A percentile compares a stretch with the other conserved stretches of the same genome.
phyloP scores from a whole-genome alignment of 1,284 basidiomycete species.

The Irpex sp. region DNA sequence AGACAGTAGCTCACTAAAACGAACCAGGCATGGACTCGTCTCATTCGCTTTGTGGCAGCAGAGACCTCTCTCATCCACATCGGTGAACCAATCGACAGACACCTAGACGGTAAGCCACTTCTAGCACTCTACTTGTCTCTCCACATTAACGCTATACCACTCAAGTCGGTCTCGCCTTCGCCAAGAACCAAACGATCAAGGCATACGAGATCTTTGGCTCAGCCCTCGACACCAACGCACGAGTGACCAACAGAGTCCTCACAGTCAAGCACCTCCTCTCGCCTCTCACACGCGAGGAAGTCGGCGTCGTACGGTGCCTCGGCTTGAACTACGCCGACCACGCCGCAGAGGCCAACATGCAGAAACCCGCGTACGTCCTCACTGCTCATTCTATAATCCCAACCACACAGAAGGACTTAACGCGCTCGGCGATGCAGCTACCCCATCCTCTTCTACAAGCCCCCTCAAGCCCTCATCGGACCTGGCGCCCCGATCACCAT shows the following conservation, averaged over 20 bases:
- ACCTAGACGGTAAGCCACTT: conserved; percentile 52
- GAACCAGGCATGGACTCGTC: conserved; percentile 68
- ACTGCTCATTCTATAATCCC: not conserved
- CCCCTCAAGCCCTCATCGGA: conserved; percentile 66
- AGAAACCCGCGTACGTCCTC: conserved; percentile 51
- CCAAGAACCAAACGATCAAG: conserved; percentile 50
- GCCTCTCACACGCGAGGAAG: conserved; percentile 63
- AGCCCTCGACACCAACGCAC: conserved; percentile 58
- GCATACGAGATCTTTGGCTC: conserved; percentile 70
- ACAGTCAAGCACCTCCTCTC: conserved; percentile 71
- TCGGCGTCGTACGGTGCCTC: conserved; percentile 71
- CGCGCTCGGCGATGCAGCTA: conserved; percentile 34
- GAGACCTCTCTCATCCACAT: conserved; percentile 74
- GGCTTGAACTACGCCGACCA: conserved; percentile 82
- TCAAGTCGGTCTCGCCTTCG: conserved; percentile 65
- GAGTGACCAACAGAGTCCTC: conserved; percentile 56
- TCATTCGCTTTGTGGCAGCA: conserved; percentile 80
- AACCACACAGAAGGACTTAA: not conserved
- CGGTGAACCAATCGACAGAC: conserved; percentile 70
- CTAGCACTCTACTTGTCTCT: not conserved
- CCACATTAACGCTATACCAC: not conserved
- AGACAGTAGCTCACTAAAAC: not conserved
- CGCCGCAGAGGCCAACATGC: conserved; percentile 65
- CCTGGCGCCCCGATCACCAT: conserved; percentile 67
- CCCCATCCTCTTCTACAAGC: conserved; percentile 82